Evolutionary conservation across 805 yeast species (phyloP).

Genomic region (Myxozyma neotropica): DNA sequence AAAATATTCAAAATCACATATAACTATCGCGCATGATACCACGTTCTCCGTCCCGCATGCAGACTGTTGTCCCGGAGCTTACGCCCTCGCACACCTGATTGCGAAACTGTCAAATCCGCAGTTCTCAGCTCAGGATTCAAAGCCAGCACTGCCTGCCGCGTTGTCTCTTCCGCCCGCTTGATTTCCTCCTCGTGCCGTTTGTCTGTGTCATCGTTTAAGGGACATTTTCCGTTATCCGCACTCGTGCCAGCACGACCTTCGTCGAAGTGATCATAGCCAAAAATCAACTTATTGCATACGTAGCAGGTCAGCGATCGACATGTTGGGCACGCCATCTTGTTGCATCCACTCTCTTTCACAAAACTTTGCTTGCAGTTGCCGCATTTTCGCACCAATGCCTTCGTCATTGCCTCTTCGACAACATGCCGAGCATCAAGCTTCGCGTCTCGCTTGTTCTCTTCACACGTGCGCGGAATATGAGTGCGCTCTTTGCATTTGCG

Average conservation of each 20-base stretch:
- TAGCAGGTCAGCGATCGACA: conserved; percentile 4
- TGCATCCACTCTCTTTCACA: conserved; percentile 15
- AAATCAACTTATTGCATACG: neutral
- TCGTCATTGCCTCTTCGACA: conserved; percentile 18
- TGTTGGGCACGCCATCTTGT: conserved; percentile 9
- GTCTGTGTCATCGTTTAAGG: neutral
- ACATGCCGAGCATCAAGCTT: neutral
- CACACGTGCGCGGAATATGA: neutral
- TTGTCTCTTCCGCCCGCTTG: neutral
- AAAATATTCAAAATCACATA: too few relatives aligned
- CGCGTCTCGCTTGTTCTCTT: neutral
- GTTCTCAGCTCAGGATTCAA: too few relatives aligned
- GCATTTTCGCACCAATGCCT: conserved; percentile 7
- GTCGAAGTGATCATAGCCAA: neutral
- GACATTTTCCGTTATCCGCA: neutral
- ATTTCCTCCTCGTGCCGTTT: neutral
- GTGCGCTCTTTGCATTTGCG: neutral
- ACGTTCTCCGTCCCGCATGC: too few relatives aligned
- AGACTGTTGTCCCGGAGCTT: too few relatives aligned
- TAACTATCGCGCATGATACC: too few relatives aligned
- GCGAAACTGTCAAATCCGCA: too few relatives aligned
- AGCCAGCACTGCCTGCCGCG: neutral
- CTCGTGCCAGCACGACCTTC: neutral
- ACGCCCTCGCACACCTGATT: neutral
- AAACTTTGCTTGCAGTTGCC: neutral